phyloP scores from a whole-genome alignment of 257 asterid species.

The Linaria vulgaris region DNA sequence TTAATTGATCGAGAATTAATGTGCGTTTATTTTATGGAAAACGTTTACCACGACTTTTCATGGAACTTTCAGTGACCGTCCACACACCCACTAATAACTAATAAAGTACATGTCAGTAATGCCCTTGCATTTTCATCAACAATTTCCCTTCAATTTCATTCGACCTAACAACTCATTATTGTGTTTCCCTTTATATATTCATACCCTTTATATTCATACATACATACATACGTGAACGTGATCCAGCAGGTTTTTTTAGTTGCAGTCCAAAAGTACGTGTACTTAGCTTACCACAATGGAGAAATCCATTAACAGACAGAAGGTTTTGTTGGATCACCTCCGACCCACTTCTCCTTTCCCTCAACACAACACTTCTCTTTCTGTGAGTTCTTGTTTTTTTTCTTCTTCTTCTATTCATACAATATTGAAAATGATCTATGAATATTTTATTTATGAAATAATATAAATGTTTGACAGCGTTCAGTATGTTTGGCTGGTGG shows the following conservation, averaged over 20 bases:
- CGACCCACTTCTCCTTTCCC: conserved; percentile 41
- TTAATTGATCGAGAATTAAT: no score
- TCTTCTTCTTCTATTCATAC: background rate
- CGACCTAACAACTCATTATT: background rate
- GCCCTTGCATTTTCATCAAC: background rate
- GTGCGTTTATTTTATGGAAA: background rate
- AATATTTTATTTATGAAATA: background rate
- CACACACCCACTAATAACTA: no score
- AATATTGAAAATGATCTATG: background rate
- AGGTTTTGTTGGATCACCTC: conserved; percentile 58
- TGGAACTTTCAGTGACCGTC: background rate
- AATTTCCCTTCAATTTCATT: background rate
- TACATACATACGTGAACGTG: no score
- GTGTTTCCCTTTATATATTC: background rate
- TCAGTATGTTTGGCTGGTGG: conserved; percentile 57
- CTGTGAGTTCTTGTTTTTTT: conserved; percentile 47
- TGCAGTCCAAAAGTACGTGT: no score
- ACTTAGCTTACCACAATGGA: conserved; percentile 70
- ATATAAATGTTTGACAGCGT: conserved; percentile 41
- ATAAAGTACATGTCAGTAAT: background rate
- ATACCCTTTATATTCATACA: no score
- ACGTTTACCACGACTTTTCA: background rate
- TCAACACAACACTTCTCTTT: conserved; percentile 35
- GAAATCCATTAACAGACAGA: conserved; percentile 69
- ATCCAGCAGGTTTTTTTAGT: no score